These are phyloP conservation scores for Citrus inodora DNA, from an alignment of 345 rosid species.

Conservation along the genomic window DNA sequence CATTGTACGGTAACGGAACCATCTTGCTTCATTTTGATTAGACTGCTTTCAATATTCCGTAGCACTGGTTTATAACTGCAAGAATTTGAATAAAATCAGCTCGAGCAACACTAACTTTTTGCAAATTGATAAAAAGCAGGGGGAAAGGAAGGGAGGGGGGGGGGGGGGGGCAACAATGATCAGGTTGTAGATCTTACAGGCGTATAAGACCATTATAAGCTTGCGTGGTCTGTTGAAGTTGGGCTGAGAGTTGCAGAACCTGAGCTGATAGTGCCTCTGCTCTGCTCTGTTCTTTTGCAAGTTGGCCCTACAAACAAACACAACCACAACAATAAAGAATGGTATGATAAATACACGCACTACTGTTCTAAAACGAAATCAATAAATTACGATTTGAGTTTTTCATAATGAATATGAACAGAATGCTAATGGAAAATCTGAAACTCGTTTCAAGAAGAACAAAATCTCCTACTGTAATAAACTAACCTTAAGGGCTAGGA, in stretches of 20 bases:
- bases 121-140: too few relatives aligned
- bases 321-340: not conserved
- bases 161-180: not conserved
- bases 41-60: slow-evolving; percentile 75
- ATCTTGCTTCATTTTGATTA: slow-evolving; percentile 87
- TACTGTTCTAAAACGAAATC: not conserved
- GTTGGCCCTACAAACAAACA: slow-evolving; percentile 48
- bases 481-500: slow-evolving; percentile 70
- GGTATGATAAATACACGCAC: not conserved
- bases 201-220: slow-evolving; percentile 73
- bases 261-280: slow-evolving; percentile 82
- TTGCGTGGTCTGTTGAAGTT: slow-evolving; percentile 75
- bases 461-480: not conserved
- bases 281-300: slow-evolving; percentile 78
- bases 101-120: too few relatives aligned
- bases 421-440: not conserved
- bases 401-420: not conserved
- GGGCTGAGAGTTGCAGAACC: slow-evolving; percentile 74
- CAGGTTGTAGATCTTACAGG: slow-evolving; percentile 41
- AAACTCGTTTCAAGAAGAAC: not conserved
- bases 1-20: slow-evolving; percentile 47
- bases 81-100: slow-evolving; percentile 8
- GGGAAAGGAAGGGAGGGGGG: rapidly evolving
- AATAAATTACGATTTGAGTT: not conserved
- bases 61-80: slow-evolving; percentile 86